These are phyloP conservation scores for Clathrus columnatus DNA, from an alignment of 768 basidiomycete genomes.

Conservation along the genomic window DNA sequence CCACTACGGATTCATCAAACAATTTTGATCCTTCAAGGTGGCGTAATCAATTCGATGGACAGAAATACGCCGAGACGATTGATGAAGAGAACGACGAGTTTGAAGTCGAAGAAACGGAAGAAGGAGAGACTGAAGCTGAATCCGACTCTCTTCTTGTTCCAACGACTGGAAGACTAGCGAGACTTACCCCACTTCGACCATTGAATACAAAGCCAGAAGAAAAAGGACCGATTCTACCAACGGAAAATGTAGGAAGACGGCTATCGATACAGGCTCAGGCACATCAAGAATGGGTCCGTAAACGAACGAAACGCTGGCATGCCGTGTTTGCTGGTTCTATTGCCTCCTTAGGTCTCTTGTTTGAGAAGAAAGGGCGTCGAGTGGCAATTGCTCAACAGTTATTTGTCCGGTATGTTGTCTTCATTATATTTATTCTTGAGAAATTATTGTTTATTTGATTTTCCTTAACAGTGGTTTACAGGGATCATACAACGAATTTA, in stretches of 20 bases:
- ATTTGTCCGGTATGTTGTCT: slow-evolving; percentile 66
- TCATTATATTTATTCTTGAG: not conserved
- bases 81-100: not conserved
- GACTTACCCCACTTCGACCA: not conserved
- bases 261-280: slow-evolving; percentile 56
- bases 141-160: not conserved
- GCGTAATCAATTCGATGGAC: too few species aligned
- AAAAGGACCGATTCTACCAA: not conserved
- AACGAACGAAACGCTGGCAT: slow-evolving; percentile 69
- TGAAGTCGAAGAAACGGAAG: slow-evolving; percentile 4
- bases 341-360: slow-evolving; percentile 62
- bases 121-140: slow-evolving; percentile 10
- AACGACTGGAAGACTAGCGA: not conserved
- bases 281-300: slow-evolving; percentile 53
- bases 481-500: slow-evolving; percentile 76
- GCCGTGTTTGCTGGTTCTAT: slow-evolving; percentile 69
- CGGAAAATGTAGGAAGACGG: slow-evolving; percentile 21
- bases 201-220: not conserved
- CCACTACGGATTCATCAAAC: not conserved
- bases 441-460: not conserved
- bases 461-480: slow-evolving; percentile 62
- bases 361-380: slow-evolving; percentile 61
- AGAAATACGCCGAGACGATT: not conserved
- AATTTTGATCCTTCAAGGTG: not conserved
- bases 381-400: slow-evolving; percentile 74